These are phyloP conservation scores for Nitzschia putrida DNA, from an alignment of 108 stramenopile genomes.

Conservation along the genomic window DNA sequence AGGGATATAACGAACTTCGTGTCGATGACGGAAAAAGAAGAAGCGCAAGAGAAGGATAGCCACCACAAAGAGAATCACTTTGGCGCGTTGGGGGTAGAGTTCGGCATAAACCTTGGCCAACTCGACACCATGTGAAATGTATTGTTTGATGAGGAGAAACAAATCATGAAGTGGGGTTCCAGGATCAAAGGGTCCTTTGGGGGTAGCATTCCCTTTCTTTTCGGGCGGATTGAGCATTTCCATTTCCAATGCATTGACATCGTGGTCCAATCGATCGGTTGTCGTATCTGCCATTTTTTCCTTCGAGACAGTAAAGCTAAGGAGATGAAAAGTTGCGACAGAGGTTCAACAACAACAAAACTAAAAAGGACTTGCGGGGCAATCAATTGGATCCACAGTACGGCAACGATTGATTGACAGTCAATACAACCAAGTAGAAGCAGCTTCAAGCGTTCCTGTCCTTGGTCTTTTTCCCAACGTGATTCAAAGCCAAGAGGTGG, in stretches of 20 bases:
- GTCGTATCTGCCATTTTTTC: too few species aligned
- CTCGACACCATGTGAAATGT: not conserved
- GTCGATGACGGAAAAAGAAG: conserved; percentile 15
- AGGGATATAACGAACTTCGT: conserved; percentile 3
- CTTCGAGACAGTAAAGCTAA: too few species aligned
- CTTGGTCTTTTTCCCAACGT: too few species aligned
- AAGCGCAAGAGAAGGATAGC: not conserved
- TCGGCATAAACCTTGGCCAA: not conserved
- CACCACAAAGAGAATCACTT: not conserved
- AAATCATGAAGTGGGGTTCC: not conserved
- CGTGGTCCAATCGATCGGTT: not conserved
- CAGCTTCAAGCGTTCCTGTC: too few species aligned
- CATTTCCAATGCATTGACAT: conserved; percentile 23
- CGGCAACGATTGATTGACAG: too few species aligned
- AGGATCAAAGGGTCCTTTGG: not conserved
- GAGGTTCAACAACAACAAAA: too few species aligned
- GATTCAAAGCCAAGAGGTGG: too few species aligned
- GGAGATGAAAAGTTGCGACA: too few species aligned
- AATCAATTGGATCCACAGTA: too few species aligned
- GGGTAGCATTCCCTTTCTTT: not conserved
- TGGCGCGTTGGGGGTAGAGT: conserved; percentile 8
- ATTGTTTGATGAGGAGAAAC: not conserved
- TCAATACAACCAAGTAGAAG: too few species aligned
- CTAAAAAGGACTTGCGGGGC: too few species aligned
- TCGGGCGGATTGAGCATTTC: conserved; percentile 15